Evolutionary conservation across 2,329 filamentous ascomycete species (phyloP), one percentile per base, ranked within the genome.

Genomic region (Hymenoscyphus salicellus): DNA sequence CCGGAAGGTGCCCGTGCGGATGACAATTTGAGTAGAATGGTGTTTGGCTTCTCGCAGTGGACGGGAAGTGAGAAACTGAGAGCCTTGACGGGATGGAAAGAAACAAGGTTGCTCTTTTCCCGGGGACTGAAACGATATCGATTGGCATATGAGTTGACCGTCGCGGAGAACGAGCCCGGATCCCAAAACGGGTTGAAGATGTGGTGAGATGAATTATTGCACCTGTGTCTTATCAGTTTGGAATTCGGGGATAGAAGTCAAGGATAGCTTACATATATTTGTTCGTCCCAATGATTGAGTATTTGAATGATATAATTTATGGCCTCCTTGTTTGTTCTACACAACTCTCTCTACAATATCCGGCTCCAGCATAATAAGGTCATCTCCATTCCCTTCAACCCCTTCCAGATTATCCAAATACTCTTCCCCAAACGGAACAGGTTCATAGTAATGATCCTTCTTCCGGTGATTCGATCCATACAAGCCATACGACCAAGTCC

Each of bases 401-500:
- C 43, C 20, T 17, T 55, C 62, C 14, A 61, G 49, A 36, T 58
- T 46, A 43, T 60, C 63, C 16, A 52, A 30, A 49, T 65, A 62
- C 60, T 65, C 65, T 57, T 66, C 65, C 4, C 63, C 65, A 55
- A 60, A 58, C 14, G 63, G 57, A 46, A 62, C 57, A 17, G 41
- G 41, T 2, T 62, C 61, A 20, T 63, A 43, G 11, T 43, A 49
- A 11, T 57, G 28, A 23, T 59, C 52, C 38, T 63, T 62, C 23
- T 26, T 52, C 10, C 20, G 20, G n/a, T n/a, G n/a, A 52, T 26
- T 26, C 46, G 46, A 52, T 23, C 55, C 49, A 28, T 70, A 58
- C 10, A 60, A 63, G 7, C 67, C 66, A 60, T 69, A 71, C 30
- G 43, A 60, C 68, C 68, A 72, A 32, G 70, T 55, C 3, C 67